phyloP scores from a whole-genome alignment of 768 basidiomycete species.

The Suillus fuscotomentosus region DNA sequence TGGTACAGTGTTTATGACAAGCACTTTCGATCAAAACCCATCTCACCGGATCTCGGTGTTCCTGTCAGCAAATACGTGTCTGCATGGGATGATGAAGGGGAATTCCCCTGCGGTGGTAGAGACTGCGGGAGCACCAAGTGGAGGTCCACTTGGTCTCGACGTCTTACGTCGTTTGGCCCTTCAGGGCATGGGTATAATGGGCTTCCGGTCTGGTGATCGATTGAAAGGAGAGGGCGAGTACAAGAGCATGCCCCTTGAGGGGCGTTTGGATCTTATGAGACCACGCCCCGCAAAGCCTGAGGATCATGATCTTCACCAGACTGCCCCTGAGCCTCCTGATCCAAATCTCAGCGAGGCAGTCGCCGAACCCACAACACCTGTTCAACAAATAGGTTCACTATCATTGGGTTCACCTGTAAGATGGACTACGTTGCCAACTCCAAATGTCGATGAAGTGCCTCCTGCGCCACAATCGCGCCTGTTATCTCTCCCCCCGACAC shows the following conservation, averaged over 20 bases:
- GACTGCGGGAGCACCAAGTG: slow-evolving; percentile 4
- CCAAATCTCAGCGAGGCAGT: slow-evolving; percentile 20
- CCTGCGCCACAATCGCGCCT: slow-evolving; percentile 53
- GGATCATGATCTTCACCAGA: slow-evolving; percentile 4
- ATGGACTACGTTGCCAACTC: slow-evolving; percentile 59
- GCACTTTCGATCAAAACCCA: slow-evolving; percentile 68
- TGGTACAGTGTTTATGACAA: slow-evolving; percentile 93
- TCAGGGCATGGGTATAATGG: slow-evolving; percentile 25
- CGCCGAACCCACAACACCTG: slow-evolving; percentile 37
- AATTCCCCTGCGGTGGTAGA: background rate
- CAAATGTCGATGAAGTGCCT: slow-evolving; percentile 60
- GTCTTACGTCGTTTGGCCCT: slow-evolving; percentile 36
- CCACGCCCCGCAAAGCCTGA: slow-evolving; percentile 22
- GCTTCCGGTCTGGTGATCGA: slow-evolving; percentile 8
- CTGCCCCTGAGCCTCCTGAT: slow-evolving; percentile 6
- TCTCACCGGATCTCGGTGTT: slow-evolving; percentile 47
- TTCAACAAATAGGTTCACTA: slow-evolving; percentile 28
- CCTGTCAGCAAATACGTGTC: slow-evolving; percentile 67
- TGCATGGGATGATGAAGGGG: slow-evolving; percentile 62
- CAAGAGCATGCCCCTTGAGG: slow-evolving; percentile 78
- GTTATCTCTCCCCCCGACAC: slow-evolving; percentile 47
- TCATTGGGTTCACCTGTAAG: slow-evolving; percentile 34
- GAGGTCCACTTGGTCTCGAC: slow-evolving; percentile 38
- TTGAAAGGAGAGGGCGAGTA: slow-evolving; percentile 66
- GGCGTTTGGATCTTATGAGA: slow-evolving; percentile 85